Evolutionary conservation across 202 grass and related monocot species (phyloP).

Genomic region (Cymbopogon flexuosus): DNA sequence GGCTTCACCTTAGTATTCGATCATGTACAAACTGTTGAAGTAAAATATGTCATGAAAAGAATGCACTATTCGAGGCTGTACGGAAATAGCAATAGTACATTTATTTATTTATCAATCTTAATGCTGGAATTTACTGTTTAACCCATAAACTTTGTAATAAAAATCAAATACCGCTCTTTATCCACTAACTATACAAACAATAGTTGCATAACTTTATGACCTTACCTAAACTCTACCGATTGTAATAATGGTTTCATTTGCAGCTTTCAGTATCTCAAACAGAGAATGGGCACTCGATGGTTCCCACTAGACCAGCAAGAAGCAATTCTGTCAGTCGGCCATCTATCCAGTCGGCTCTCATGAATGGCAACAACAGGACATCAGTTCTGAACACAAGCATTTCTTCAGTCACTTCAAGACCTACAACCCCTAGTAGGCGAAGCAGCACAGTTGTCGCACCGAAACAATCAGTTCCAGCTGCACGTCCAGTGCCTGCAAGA

Average conservation of each 20-base stretch:
- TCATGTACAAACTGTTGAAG: neutral
- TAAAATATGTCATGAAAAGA: neutral
- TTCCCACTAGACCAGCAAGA: conserved; percentile 63
- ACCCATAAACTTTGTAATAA: neutral
- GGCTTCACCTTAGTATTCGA: neutral
- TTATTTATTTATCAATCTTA: neutral
- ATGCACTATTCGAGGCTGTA: neutral
- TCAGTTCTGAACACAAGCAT: conserved; percentile 76
- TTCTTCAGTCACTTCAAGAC: conserved; percentile 71
- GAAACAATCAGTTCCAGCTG: conserved; percentile 51
- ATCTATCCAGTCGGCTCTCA: conserved; percentile 55
- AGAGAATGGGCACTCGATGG: conserved; percentile 58
- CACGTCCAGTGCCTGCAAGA: conserved; percentile 54
- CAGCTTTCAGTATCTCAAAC: conserved; percentile 81
- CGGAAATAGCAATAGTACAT: neutral
- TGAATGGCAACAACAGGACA: conserved; percentile 66
- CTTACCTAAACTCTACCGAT: neutral
- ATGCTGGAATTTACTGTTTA: neutral
- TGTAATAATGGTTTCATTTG: conserved; percentile 15
- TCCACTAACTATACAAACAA: neutral
- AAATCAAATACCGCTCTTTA: neutral
- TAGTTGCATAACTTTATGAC: neutral
- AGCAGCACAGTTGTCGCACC: conserved; percentile 35
- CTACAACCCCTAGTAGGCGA: conserved; percentile 71
- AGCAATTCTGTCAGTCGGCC: conserved; percentile 73